Base-by-base conservation (phyloP, 805 yeast species). In the Saturnispora hagleri region DNA sequence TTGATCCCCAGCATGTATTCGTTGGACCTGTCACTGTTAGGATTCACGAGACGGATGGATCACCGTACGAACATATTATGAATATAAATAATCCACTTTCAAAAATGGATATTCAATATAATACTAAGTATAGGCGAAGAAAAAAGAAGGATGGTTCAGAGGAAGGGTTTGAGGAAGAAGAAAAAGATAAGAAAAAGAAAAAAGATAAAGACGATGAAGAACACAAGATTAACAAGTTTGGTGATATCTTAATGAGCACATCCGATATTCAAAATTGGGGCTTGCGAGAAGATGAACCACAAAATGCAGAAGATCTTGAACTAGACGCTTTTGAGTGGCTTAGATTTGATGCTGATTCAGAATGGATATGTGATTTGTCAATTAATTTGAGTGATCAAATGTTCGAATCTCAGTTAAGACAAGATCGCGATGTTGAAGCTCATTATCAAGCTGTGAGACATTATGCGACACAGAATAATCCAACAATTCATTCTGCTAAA, bases 11-110 rank as follows among this genome's bases (percentile, higher is more conserved):
- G 43, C 65, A 69, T n/a, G 76, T 82, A 2, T 88, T 90, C 62
- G 77, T 87, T 0, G 99, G 99, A 0, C 97, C 98, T 0, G 88
- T 93, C 86, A 93, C 99, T 0, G 87, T 93, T 36, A 74, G 99
- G 61, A 90, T 93, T 36, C 99, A 93, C 64, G 99, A 93, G 62
- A 95, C 97, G 0, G 98, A 93, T 66, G 99, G 99, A 8, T 89
- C 98, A 0, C 99, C 99, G 0, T 93, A 93, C 63, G 99, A 93
- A 62, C 99, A 93, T 65, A 91, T 93, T 46, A 96, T 93, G 22
- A 95, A 89, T 57, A 71, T 93, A 49, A 87, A 89, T 59, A 97
- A 91, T 43, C 78, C 81, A 1, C 81, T 82, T 58, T 87, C 96
- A 0, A 89, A 87, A 62, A 72, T 93, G 44, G 99, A 93, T 62